Evolutionary conservation across 2,329 filamentous ascomycete species (phyloP).

Genomic region (Penicillium janthinellum): DNA sequence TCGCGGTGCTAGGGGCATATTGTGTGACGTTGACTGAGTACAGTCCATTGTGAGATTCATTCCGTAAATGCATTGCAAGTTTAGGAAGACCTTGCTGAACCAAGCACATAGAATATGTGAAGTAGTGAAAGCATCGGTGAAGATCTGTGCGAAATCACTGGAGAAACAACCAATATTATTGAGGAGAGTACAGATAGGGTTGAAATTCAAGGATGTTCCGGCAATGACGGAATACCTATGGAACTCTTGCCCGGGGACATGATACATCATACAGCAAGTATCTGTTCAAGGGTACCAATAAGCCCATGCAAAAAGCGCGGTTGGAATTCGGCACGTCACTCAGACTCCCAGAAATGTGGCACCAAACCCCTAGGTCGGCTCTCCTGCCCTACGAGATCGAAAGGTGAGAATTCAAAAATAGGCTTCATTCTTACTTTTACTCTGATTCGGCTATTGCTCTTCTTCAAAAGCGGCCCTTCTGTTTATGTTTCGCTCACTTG

Average conservation of each 20-base stretch:
- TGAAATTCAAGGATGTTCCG: neutral
- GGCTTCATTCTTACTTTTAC: neutral
- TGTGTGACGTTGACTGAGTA: slow-evolving; percentile 9
- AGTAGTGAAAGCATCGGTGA: neutral
- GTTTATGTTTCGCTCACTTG: neutral
- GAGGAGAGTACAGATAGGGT: slow-evolving; percentile 3
- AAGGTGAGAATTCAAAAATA: neutral
- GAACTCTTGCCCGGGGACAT: neutral
- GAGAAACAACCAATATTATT: no score
- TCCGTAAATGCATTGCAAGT: neutral
- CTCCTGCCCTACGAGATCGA: neutral
- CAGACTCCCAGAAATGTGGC: slow-evolving; percentile 16
- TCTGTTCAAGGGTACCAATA: neutral
- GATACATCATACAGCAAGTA: neutral
- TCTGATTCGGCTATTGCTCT: neutral
- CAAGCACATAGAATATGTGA: neutral
- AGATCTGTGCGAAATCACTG: neutral
- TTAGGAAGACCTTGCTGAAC: neutral
- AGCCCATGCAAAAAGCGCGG: slow-evolving; percentile 10
- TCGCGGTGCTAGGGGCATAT: slow-evolving; percentile 11
- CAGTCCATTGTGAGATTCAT: neutral
- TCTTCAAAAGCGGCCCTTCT: neutral
- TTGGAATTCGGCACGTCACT: slow-evolving; percentile 14
- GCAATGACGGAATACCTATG: slow-evolving; percentile 16
- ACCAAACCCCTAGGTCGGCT: slow-evolving; percentile 15